These are phyloP conservation scores for Neonectria punicea DNA, from an alignment of 2,329 filamentous ascomycete species.

Conservation along the genomic window DNA sequence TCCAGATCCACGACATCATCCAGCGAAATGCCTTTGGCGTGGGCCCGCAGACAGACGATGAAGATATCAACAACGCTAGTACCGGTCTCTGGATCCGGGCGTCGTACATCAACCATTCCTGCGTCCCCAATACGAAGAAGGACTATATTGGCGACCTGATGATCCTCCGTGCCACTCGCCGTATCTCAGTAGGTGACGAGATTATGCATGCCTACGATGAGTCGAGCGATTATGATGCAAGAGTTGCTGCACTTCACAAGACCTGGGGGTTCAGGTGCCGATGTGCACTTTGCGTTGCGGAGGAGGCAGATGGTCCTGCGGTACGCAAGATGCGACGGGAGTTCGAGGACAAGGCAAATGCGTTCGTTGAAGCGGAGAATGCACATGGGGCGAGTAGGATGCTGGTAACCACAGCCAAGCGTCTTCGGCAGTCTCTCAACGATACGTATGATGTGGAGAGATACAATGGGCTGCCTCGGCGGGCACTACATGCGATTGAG, in stretches of 20 bases:
- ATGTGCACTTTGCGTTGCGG: slow-evolving; percentile 49
- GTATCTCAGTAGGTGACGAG: slow-evolving; percentile 49
- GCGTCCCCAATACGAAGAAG: slow-evolving; percentile 48
- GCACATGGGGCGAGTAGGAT: slow-evolving; percentile 29
- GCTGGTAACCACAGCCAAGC: slow-evolving; percentile 37
- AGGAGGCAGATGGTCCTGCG: slow-evolving; percentile 36
- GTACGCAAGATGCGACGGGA: slow-evolving; percentile 33
- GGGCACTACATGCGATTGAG: slow-evolving; percentile 37
- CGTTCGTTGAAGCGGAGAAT: slow-evolving; percentile 29
- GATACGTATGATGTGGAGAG: slow-evolving; percentile 43
- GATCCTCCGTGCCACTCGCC: slow-evolving; percentile 49
- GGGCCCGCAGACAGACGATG: slow-evolving; percentile 42
- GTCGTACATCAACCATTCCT: slow-evolving; percentile 57
- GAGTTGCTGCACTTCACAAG: slow-evolving; percentile 31
- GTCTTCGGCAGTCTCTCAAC: slow-evolving; percentile 36
- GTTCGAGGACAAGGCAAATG: slow-evolving; percentile 33
- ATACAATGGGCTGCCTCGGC: slow-evolving; percentile 40
- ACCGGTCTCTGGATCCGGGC: slow-evolving; percentile 53
- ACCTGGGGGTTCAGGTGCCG: slow-evolving; percentile 53
- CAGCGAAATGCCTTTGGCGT: slow-evolving; percentile 48
- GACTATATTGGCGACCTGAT: slow-evolving; percentile 54
- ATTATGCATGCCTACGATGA: slow-evolving; percentile 48
- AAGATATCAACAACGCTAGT: slow-evolving; percentile 46
- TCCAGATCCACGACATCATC: slow-evolving; percentile 48
- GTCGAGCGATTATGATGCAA: slow-evolving; percentile 37